Percentiles rank a stretch among this genome's conserved stretches.
phyloP scores from a whole-genome alignment of 2,329 filamentous ascomycete genomes.

The Pestalotiopsis sp. region DNA sequence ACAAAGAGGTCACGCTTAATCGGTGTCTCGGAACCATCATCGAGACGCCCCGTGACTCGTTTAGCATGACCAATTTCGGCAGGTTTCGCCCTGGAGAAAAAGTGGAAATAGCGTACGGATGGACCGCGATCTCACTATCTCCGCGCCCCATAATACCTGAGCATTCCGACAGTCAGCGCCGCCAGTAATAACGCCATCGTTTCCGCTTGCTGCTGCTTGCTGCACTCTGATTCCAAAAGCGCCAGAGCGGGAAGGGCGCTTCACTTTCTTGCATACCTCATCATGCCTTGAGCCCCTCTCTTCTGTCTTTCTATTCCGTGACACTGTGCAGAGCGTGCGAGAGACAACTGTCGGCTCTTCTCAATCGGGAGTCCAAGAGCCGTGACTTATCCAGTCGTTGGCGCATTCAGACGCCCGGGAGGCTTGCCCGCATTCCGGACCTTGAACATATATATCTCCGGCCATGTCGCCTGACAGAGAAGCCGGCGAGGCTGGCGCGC shows the following conservation, averaged over 20 bases:
- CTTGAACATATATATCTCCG: background rate
- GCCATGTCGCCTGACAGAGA: conserved; percentile 31
- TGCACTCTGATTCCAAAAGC: background rate
- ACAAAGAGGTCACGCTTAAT: no score
- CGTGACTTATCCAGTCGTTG: background rate
- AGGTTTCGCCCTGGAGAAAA: conserved; percentile 10
- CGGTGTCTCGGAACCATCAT: no score
- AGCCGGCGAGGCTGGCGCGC: conserved; percentile 15
- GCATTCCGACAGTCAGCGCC: conserved; percentile 12
- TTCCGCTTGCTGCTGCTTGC: background rate
- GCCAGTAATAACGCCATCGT: conserved; percentile 11
- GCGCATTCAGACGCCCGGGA: background rate
- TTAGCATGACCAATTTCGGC: background rate
- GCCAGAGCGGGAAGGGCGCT: no score
- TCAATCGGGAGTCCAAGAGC: background rate
- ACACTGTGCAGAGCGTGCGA: background rate
- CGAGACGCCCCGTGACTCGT: no score
- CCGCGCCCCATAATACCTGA: conserved; percentile 16
- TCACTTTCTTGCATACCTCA: background rate
- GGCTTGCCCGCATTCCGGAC: background rate
- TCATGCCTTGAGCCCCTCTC: background rate
- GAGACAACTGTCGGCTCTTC: background rate
- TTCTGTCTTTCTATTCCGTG: background rate
- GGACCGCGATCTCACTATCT: conserved; percentile 17
- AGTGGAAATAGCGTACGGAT: conserved; percentile 9